These are phyloP conservation scores for Verticillium zaregamsianum DNA, from an alignment of 2,329 filamentous ascomycete genomes.

Conservation along the genomic window DNA sequence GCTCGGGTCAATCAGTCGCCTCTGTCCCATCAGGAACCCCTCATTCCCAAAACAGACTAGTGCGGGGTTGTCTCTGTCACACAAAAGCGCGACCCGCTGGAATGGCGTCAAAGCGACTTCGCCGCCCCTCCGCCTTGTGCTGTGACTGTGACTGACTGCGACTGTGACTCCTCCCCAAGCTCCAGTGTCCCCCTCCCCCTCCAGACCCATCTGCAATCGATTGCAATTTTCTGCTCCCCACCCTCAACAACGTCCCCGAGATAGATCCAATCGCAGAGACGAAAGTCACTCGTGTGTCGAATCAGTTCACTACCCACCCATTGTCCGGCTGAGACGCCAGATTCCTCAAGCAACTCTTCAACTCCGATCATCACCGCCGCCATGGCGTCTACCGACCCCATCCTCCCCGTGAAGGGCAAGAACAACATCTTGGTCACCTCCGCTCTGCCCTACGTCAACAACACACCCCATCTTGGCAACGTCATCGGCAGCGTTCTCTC, in stretches of 20 bases:
- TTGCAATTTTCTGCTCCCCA: not conserved
- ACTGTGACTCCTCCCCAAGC: not conserved
- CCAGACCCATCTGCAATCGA: not conserved
- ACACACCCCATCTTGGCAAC: conserved; percentile 82
- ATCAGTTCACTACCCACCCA: not conserved
- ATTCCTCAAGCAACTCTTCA: not conserved
- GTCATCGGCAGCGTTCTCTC: conserved; percentile 83
- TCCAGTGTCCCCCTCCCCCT: not conserved
- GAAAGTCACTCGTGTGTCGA: not conserved
- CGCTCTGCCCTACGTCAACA: conserved; percentile 74
- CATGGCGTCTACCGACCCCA: conserved; percentile 27
- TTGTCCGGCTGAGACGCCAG: not conserved
- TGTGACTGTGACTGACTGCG: not conserved
- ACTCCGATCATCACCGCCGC: not conserved
- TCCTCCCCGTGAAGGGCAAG: conserved; percentile 68
- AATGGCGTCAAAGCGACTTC: not conserved
- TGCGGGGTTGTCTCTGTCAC: conserved; percentile 12
- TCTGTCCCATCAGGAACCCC: conserved; percentile 5
- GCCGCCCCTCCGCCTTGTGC: not conserved
- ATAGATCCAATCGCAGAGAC: not conserved
- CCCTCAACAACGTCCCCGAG: not conserved
- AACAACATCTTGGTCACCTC: conserved; percentile 87
- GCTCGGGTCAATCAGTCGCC: not conserved
- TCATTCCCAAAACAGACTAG: conserved; percentile 13
- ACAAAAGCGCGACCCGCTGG: conserved; percentile 3